A percentile compares a stretch with the other conserved stretches of the same genome.
Evolutionary conservation across 2,329 filamentous ascomycete species (phyloP).

Genomic region (Pestalotiopsis sp.): DNA sequence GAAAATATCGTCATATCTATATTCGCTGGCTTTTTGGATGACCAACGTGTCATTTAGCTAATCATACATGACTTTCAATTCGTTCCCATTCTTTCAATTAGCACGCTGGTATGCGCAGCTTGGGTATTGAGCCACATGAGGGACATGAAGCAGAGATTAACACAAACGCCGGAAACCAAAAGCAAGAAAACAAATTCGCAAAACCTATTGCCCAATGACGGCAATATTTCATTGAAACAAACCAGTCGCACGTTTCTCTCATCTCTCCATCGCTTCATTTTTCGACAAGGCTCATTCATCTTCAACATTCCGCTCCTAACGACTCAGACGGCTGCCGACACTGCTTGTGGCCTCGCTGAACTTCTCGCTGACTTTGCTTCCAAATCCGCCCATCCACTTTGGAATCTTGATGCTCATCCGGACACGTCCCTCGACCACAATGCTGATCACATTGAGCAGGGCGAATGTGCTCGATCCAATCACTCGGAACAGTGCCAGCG

Average conservation of each 20-base stretch:
- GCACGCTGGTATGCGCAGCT: not conserved
- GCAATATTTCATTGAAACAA: not conserved
- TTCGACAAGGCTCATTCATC: not conserved
- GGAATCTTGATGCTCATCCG: conserved; percentile 56
- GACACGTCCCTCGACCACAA: conserved; percentile 82
- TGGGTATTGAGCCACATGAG: not conserved
- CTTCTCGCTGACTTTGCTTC: conserved; percentile 41
- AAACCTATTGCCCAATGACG: conserved; percentile 3
- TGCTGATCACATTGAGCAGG: conserved; percentile 80
- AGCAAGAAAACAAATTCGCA: not conserved
- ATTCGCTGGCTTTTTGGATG: not conserved
- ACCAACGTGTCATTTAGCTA: not conserved
- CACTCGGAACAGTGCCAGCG: conserved; percentile 83
- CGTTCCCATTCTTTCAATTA: not conserved
- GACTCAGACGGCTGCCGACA: conserved; percentile 43
- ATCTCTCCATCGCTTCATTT: not conserved
- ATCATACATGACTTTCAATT: conserved; percentile 6
- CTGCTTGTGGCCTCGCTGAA: conserved; percentile 51
- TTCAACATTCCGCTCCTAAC: conserved; percentile 10
- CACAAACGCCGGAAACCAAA: not conserved
- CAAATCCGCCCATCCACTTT: conserved; percentile 43
- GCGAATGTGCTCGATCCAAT: conserved; percentile 80
- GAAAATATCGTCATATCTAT: conserved; percentile 2
- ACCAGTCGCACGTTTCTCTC: not conserved
- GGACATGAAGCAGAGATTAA: not conserved